A percentile compares a stretch with the other conserved stretches of the same genome.
These are phyloP conservation scores for Nigrograna mackinnonii DNA, from an alignment of 2,329 filamentous ascomycete species.

Conservation along the genomic window DNA sequence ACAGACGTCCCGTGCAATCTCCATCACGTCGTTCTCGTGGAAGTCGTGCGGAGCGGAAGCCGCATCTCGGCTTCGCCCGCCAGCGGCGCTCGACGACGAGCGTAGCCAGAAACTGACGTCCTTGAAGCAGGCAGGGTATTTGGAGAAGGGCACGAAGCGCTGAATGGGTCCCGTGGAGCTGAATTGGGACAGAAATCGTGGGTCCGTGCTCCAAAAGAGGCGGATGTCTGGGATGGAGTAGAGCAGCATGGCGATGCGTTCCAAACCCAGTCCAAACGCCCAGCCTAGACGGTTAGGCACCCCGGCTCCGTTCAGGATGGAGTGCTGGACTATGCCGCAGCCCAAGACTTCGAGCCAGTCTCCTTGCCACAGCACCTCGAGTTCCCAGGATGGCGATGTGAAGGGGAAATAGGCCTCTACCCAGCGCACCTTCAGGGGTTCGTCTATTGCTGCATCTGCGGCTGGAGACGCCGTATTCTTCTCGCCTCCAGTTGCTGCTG, in stretches of 20 bases:
- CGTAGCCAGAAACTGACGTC: slow-evolving; percentile 92
- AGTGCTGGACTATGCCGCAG: slow-evolving; percentile 87
- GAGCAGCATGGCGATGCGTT: slow-evolving; percentile 95
- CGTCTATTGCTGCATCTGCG: too few species aligned
- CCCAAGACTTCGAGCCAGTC: slow-evolving; percentile 96
- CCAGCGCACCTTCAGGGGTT: slow-evolving; percentile 87
- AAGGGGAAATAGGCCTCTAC: slow-evolving; percentile 98
- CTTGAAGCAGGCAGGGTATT: slow-evolving; percentile 84
- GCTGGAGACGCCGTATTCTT: slow-evolving; percentile 26
- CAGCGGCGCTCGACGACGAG: slow-evolving; percentile 26
- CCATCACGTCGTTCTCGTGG: slow-evolving; percentile 98
- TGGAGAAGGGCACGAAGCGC: slow-evolving; percentile 86
- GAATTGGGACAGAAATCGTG: slow-evolving; percentile 88
- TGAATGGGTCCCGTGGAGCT: slow-evolving; percentile 48
- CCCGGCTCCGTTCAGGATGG: slow-evolving; percentile 76
- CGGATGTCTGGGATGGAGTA: slow-evolving; percentile 97
- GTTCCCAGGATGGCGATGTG: slow-evolving; percentile 92
- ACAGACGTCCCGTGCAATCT: slow-evolving; percentile 80
- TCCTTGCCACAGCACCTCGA: slow-evolving; percentile 92
- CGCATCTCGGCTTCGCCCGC: slow-evolving; percentile 43
- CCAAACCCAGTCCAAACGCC: slow-evolving; percentile 94
- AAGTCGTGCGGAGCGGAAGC: slow-evolving; percentile 49
- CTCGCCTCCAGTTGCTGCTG: slow-evolving; percentile 51
- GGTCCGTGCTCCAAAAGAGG: slow-evolving; percentile 89
- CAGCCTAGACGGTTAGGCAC: slow-evolving; percentile 79